phyloP scores from a whole-genome alignment of 106 monocot genomes.

The Dendrobium nobile region DNA sequence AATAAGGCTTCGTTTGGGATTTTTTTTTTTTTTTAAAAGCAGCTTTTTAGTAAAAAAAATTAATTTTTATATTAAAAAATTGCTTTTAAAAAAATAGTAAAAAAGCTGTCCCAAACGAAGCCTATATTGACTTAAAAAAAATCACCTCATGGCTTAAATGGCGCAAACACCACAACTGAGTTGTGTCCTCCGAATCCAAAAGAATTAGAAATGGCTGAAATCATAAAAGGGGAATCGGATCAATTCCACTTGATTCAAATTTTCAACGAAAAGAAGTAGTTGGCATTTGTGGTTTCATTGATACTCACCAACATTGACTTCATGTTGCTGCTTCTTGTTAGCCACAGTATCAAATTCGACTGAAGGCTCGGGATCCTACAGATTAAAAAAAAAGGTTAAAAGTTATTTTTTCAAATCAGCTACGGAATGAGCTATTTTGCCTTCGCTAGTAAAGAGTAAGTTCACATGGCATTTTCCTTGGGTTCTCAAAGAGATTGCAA shows the following conservation, averaged over 20 bases:
- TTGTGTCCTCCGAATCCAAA: constrained; percentile 74
- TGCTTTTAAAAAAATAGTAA: no score
- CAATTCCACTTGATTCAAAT: no score
- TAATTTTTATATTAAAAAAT: no score
- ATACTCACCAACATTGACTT: constrained; percentile 94
- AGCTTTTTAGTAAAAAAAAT: no score
- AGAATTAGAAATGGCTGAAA: constrained; percentile 57
- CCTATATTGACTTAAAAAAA: neutral
- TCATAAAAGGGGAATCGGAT: neutral
- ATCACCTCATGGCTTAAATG: constrained; percentile 43
- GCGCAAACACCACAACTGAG: constrained; percentile 58
- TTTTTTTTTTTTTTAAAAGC: no score
- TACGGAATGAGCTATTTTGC: neutral
- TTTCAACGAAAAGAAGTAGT: neutral
- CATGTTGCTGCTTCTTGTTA: constrained; percentile 78
- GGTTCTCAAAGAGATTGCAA: no score
- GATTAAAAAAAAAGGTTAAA: neutral
- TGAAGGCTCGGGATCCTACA: constrained; percentile 80
- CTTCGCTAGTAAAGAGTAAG: neutral
- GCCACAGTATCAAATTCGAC: constrained; percentile 93
- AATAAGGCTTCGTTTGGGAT: no score
- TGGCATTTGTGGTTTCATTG: neutral
- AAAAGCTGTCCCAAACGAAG: neutral
- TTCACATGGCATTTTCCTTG: no score
- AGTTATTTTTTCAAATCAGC: neutral